A percentile compares a stretch with the other conserved stretches of the same genome.
These are phyloP conservation scores for Fusarium sublunatum DNA, from an alignment of 2,329 filamentous ascomycete genomes.

Conservation along the genomic window DNA sequence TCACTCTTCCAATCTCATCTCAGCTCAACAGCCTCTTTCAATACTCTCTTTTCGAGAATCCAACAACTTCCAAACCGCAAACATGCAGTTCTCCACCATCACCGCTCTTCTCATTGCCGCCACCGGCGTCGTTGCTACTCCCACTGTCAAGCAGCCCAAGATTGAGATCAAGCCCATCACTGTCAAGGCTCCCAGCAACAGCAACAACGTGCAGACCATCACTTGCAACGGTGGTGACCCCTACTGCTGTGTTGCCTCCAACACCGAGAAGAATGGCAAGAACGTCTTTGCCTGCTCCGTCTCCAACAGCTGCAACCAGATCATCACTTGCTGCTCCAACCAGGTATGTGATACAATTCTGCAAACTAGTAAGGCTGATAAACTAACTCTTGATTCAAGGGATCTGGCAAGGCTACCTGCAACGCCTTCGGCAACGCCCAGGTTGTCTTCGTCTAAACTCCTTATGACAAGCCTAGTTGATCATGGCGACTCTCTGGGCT, in stretches of 20 bases:
- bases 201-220: not conserved
- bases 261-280: not conserved
- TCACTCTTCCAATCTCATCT: constrained; percentile 11
- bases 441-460: not conserved
- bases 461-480: not conserved
- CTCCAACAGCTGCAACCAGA: not conserved
- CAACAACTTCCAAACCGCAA: constrained; percentile 14
- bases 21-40: constrained; percentile 12
- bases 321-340: not conserved
- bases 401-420: not conserved
- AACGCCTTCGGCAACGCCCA: not conserved
- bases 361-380: not conserved
- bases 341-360: not conserved
- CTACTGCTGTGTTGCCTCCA: constrained; percentile 20
- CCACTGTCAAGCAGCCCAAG: not conserved
- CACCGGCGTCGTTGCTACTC: constrained; percentile 23
- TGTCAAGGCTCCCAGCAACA: not conserved
- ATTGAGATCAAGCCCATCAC: not conserved
- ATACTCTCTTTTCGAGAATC: constrained; percentile 15
- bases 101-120: constrained; percentile 15
- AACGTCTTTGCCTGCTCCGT: not conserved
- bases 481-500: not conserved
- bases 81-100: constrained; percentile 27
- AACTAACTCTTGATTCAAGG: not conserved
- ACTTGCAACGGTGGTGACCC: not conserved